Percentiles rank a stretch among this genome's conserved stretches.
These are phyloP conservation scores for Zygosaccharomyces kombuchaensis DNA, from an alignment of 805 yeast species.

Conservation along the genomic window DNA sequence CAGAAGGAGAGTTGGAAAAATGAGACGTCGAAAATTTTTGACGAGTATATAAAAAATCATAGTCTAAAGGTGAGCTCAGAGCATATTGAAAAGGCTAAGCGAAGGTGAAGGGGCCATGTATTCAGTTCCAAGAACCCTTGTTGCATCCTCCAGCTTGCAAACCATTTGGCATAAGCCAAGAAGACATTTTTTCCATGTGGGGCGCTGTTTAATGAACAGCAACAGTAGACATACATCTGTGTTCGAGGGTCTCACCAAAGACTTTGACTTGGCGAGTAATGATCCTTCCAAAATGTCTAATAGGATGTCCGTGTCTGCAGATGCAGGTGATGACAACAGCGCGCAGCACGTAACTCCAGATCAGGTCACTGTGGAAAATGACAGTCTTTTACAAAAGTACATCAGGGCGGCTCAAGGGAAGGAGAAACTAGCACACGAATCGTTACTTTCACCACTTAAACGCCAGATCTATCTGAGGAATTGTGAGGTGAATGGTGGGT, in stretches of 20 bases:
- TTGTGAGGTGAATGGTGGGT: conserved; percentile 58
- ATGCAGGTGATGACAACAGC: conserved; percentile 21
- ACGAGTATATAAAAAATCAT: too few species aligned
- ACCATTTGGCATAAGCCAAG: neutral
- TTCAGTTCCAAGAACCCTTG: conserved; percentile 6
- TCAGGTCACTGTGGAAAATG: conserved; percentile 34
- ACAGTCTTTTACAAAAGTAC: conserved; percentile 43
- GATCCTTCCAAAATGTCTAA: conserved; percentile 23
- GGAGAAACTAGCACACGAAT: conserved; percentile 51
- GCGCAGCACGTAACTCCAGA: conserved; percentile 15
- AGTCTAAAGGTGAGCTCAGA: neutral
- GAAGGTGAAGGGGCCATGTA: conserved; percentile 5
- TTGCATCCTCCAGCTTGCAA: conserved; percentile 3
- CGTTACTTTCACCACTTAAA: conserved; percentile 66
- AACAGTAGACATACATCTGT: conserved; percentile 10
- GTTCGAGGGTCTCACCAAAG: conserved; percentile 27
- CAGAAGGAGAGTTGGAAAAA: too few species aligned
- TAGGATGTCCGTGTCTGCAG: conserved; percentile 22
- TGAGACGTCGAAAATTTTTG: too few species aligned
- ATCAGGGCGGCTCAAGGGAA: conserved; percentile 41
- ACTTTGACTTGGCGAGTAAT: conserved; percentile 16
- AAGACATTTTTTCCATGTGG: conserved; percentile 9
- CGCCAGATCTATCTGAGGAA: conserved; percentile 56
- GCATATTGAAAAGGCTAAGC: neutral
- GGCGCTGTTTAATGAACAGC: conserved; percentile 8